Evolutionary conservation across 805 yeast species (phyloP), one percentile per base, ranked within the genome.

Genomic region (Starmerella floris): DNA sequence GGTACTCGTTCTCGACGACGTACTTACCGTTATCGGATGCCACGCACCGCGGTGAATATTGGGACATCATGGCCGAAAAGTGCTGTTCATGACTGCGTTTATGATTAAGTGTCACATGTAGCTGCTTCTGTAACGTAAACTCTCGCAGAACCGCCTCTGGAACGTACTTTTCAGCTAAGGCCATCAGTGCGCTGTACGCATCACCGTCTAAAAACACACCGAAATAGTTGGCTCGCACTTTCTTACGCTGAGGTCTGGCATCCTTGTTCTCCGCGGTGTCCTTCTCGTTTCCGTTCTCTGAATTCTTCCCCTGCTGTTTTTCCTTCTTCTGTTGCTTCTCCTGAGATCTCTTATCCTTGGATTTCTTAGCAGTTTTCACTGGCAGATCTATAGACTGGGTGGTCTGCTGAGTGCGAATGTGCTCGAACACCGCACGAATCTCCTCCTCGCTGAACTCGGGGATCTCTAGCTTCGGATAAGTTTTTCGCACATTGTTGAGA

Each of bases 191-290:
- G 4, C 39, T 30, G 8, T 52, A 16, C 5, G 51, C 26, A 1
- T 19, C 16, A 2, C 27, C 43, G 17, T 53, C 52, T 1, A 77
- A 42, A 0, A 49, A 46, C 1, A 74, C 62, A 1, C 73, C 72
- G 57, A 67, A 73, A 51, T 70, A 78, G 1, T 34, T 50, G n/a
- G n/a, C n/a, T n/a, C n/a, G n/a, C 37, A 31, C 13, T 17, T 31
- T 31, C 22, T 31, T 31, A 25, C 8, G 8, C 16, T 40, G 32
- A 39, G 40, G 46, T 6, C 36, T 27, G 22, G 41, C 30, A 9
- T 13, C 28, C 8, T 8, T 9, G 28, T 25, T 25, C 28, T 23
- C 44, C 40, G 31, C 35, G 33, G 23, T 50, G 36, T 10, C 44
- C 43, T 30, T n/a, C 13, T 23, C 23, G 8, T 50, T 47, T 39